These are phyloP conservation scores for Echria macrotheca DNA, from an alignment of 495 filamentous ascomycete genomes.

Conservation along the genomic window DNA sequence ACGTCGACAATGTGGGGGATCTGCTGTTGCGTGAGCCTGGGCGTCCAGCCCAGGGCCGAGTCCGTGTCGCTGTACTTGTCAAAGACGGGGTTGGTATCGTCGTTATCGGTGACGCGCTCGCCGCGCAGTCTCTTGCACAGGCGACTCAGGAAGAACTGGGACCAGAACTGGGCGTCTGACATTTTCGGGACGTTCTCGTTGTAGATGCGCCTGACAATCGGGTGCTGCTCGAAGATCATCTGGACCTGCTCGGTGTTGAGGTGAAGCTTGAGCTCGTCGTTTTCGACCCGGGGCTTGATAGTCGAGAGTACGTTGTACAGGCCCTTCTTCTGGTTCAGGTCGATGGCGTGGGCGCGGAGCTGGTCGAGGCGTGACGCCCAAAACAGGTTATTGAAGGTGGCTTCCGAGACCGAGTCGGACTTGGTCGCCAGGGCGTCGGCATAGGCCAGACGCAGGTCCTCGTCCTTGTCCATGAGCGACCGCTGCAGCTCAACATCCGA, in stretches of 20 bases:
- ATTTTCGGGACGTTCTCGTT: conserved; percentile 88
- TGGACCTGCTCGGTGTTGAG: conserved; percentile 89
- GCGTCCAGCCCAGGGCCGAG: conserved; percentile 48
- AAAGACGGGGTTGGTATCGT: conserved; percentile 66
- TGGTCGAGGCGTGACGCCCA: conserved; percentile 84
- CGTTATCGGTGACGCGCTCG: conserved; percentile 70
- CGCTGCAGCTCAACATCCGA: conserved; percentile 73
- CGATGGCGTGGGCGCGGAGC: conserved; percentile 84
- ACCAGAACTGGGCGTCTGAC: conserved; percentile 79
- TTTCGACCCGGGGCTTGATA: conserved; percentile 75
- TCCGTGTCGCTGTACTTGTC: conserved; percentile 77
- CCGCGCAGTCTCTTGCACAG: conserved; percentile 89
- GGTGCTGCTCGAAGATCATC: conserved; percentile 88
- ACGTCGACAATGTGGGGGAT: conserved; percentile 88
- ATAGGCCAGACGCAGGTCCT: conserved; percentile 69
- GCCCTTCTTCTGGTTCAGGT: conserved; percentile 75
- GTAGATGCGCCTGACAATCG: conserved; percentile 83
- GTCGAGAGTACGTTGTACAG: conserved; percentile 88
- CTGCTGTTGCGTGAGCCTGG: conserved; percentile 48
- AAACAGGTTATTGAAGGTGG: conserved; percentile 81
- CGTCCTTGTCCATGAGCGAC: conserved; percentile 73
- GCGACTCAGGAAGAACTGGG: conserved; percentile 81
- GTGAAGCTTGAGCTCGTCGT: conserved; percentile 71
- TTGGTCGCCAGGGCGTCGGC: conserved; percentile 72
- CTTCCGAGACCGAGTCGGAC: conserved; percentile 69